Evolutionary conservation across 208 protist species (phyloP).

Genomic region (Crithidia mellificae): DNA sequence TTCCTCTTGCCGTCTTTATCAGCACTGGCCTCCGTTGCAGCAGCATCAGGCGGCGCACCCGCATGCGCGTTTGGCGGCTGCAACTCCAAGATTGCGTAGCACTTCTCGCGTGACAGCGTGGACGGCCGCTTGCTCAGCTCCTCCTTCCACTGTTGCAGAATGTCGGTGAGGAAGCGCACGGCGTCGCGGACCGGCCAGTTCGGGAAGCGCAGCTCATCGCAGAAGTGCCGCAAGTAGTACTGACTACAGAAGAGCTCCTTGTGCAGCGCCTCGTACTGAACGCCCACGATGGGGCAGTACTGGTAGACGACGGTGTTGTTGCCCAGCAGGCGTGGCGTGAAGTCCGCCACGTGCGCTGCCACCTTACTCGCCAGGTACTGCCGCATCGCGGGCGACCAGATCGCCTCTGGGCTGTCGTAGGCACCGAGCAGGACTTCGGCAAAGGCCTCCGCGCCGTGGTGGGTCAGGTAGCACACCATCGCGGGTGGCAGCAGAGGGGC

Average conservation of each 20-base stretch:
- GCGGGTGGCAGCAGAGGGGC: conserved; percentile 89
- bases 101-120: conserved; percentile 59
- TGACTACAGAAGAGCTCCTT: conserved; percentile 94
- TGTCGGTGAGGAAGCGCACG: conserved; percentile 82
- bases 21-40: no score
- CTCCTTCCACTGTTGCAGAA: conserved; percentile 79
- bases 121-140: conserved; percentile 90
- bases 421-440: conserved; percentile 92
- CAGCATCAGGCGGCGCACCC: conserved; percentile 1
- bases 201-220: conserved; percentile 86
- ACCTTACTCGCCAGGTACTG: conserved; percentile 88
- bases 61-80: conserved; percentile 3
- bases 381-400: conserved; percentile 95
- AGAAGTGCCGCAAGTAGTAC: conserved; percentile 95
- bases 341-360: conserved; percentile 90
- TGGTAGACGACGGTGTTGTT: conserved; percentile 90
- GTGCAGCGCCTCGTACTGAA: conserved; percentile 88
- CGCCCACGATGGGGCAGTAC: conserved; percentile 91
- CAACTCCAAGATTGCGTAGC: conserved; percentile 81
- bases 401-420: conserved; percentile 94
- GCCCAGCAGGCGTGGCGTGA: conserved; percentile 90
- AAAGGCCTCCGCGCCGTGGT: conserved; percentile 92
- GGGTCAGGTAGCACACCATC: conserved; percentile 93
- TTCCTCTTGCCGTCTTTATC: not conserved
- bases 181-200: conserved; percentile 93